Conservation (phyloP, 139 green algal species). For the Coccomyxa sp. region DNA sequence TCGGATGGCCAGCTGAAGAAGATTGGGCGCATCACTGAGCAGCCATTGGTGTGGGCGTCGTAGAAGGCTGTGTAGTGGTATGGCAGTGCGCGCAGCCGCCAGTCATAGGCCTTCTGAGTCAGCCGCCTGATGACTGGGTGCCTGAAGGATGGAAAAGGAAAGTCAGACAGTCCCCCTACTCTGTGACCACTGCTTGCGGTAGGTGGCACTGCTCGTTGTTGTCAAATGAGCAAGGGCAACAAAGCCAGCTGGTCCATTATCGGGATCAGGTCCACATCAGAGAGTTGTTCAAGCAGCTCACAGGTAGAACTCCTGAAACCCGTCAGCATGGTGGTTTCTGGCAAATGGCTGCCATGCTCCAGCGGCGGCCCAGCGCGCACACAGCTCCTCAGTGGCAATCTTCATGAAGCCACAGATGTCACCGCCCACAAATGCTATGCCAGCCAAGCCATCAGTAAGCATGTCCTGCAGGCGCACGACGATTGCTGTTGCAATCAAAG, state of each 20-base stretch:
- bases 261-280: background rate
- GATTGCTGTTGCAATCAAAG: background rate
- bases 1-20: constrained; percentile 33
- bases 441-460: background rate
- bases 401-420: constrained; percentile 42
- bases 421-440: constrained; percentile 1
- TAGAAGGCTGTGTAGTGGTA: constrained; percentile 56
- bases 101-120: background rate
- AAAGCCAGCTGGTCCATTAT: background rate
- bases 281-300: background rate
- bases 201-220: no score
- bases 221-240: background rate
- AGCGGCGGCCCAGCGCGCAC: constrained; percentile 50
- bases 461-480: background rate
- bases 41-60: constrained; percentile 32
- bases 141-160: background rate
- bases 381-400: constrained; percentile 53
- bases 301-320: constrained; percentile 60
- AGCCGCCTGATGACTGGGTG: background rate
- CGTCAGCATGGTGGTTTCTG: constrained; percentile 45
- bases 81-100: constrained; percentile 26
- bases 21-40: constrained; percentile 55
- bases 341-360: constrained; percentile 70
- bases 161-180: background rate
- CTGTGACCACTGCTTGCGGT: no score